Evolutionary conservation across 1,139 yeast species (phyloP).

Genomic region (Sugiyamaella xylanicola): DNA sequence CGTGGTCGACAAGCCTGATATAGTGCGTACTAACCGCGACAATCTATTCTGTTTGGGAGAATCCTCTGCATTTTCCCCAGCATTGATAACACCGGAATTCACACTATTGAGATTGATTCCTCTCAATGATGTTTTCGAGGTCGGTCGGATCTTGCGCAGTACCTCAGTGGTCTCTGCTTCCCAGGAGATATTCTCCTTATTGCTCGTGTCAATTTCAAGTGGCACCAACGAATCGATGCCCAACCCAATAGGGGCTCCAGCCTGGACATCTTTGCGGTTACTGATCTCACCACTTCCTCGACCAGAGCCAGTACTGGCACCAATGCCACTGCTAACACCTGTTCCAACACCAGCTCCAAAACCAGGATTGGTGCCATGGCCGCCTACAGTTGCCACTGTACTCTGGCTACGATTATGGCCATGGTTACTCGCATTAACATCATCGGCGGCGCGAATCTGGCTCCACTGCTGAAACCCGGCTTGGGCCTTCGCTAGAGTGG

Average conservation of each 20-base stretch:
- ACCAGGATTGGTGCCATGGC: too few species aligned
- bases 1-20: slow-evolving; percentile 29
- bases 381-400: too few species aligned
- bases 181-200: slow-evolving; percentile 30
- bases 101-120: not conserved
- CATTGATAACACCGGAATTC: not conserved
- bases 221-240: slow-evolving; percentile 22
- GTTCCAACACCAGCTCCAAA: too few species aligned
- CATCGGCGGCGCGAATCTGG: slow-evolving; percentile 20
- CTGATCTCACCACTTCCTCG: too few species aligned
- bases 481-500: slow-evolving; percentile 31
- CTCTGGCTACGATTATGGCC: not conserved
- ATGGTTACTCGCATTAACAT: not conserved
- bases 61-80: not conserved
- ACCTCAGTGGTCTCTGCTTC: slow-evolving; percentile 31
- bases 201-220: slow-evolving; percentile 26
- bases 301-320: too few species aligned
- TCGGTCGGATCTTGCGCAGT: slow-evolving; percentile 26
- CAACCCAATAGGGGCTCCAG: slow-evolving; percentile 26
- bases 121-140: slow-evolving; percentile 19
- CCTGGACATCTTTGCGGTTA: not conserved
- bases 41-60: slow-evolving; percentile 13
- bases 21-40: slow-evolving; percentile 28
- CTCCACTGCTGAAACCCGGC: slow-evolving; percentile 32
- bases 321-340: too few species aligned